Percentiles rank a stretch among this genome's conserved stretches.
Conservation (phyloP, 2,329 filamentous ascomycete genomes). For the Venturia pyrina region DNA sequence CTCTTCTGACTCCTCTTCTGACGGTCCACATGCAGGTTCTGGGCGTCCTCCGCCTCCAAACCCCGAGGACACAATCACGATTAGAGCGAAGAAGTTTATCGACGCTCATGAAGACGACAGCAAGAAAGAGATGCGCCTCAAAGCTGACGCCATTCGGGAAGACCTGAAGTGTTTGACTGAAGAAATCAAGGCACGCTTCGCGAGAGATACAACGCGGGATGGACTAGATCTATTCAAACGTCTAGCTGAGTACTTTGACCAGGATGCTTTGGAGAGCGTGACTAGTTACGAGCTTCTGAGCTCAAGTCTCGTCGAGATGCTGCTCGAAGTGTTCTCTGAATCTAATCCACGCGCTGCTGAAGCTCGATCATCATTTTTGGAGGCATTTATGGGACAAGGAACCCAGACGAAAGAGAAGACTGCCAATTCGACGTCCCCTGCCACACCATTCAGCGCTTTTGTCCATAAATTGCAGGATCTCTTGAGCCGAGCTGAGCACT, state of each 20-base stretch:
- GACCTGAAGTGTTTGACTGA: slow-evolving; percentile 61
- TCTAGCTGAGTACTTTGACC: slow-evolving; percentile 76
- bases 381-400: slow-evolving; percentile 78
- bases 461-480: slow-evolving; percentile 93
- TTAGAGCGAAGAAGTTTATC: slow-evolving; percentile 73
- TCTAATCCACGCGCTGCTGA: slow-evolving; percentile 44
- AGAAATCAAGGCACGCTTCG: slow-evolving; percentile 64
- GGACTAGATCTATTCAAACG: slow-evolving; percentile 61
- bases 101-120: slow-evolving; percentile 72
- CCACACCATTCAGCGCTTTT: slow-evolving; percentile 80
- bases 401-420: slow-evolving; percentile 53
- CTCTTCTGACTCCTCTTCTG: slow-evolving; percentile 55
- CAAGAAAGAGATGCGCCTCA: slow-evolving; percentile 63
- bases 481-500: slow-evolving; percentile 92
- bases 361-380: slow-evolving; percentile 74
- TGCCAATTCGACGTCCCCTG: slow-evolving; percentile 55
- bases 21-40: slow-evolving; percentile 22
- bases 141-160: slow-evolving; percentile 65
- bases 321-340: slow-evolving; percentile 74
- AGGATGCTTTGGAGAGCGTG: slow-evolving; percentile 80
- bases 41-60: slow-evolving; percentile 21
- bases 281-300: slow-evolving; percentile 91
- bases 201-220: slow-evolving; percentile 24
- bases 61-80: slow-evolving; percentile 52
- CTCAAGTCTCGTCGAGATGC: slow-evolving; percentile 75